Base-by-base conservation (phyloP, 2,329 filamentous ascomycete genomes). In the Hymenoscyphus infarciens region DNA sequence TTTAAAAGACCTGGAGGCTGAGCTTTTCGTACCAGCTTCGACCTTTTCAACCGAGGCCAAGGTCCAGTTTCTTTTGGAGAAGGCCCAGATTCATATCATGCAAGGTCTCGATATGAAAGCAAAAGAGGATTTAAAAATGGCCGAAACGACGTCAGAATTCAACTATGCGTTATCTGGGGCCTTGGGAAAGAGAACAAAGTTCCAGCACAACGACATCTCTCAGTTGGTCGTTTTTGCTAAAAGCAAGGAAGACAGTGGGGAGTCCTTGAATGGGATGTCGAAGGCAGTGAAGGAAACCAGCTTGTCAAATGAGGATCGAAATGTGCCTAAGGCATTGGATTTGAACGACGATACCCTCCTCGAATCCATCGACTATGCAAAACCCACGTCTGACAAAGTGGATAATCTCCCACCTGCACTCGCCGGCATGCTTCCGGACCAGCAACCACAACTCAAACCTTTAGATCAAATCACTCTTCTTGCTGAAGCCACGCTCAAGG, bases 281-380 rank as follows among this genome's bases (percentile, higher is more conserved):
- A 29, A 38, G 15, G 39, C 45, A n/a, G 25, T 42, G 10, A 6
- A 65, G 1, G 69, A 66, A n/a, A 63, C 59, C 3, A 62, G 45
- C 15, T 29, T 55, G 7, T 55, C 27, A 67, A 72, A 67, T 64
- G 65, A 69, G 10, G 60, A 64, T n/a, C 66, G 69, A 22, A 70
- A 73, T 3, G 76, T 77, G 53, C 92, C 92, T 0, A 83, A 88
- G 69, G 87, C 88, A 2, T 75, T 98, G 15, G 83, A 89, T 39
- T 79, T 98, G 3, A 96, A 98, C 72, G 91, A 99, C 70, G 95
- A 99, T 73, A 98, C 95, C 0, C 81, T 99, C 0, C 81, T 98
- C 1, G 95, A 99, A 74, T 85, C 87, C 2, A 94, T 99, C 45
- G 83, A 89, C 0, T 99, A 97, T 72, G 83, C 85, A 0, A 83